These are phyloP conservation scores for Fusarium sarcochroum DNA, from an alignment of 2,329 filamentous ascomycete genomes.

Conservation along the genomic window DNA sequence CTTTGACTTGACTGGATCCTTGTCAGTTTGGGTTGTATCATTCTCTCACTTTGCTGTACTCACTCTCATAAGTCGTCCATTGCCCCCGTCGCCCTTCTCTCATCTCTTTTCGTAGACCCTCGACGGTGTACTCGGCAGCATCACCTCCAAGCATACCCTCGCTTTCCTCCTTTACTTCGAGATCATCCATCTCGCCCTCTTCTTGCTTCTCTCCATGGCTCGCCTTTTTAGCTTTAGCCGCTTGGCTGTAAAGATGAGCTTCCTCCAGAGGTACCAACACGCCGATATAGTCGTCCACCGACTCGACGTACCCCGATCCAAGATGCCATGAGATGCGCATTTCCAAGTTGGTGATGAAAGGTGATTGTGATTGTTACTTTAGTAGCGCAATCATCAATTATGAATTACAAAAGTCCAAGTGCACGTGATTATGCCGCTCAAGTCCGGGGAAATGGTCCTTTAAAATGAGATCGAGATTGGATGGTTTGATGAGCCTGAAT, in stretches of 20 bases:
- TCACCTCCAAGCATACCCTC: slow-evolving; percentile 68
- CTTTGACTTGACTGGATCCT: slow-evolving; percentile 74
- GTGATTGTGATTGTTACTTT: slow-evolving; percentile 16
- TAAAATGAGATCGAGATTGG: slow-evolving; percentile 6
- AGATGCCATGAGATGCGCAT: slow-evolving; percentile 53
- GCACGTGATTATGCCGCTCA: slow-evolving; percentile 15
- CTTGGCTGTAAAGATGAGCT: slow-evolving; percentile 69
- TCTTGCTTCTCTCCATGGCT: slow-evolving; percentile 59
- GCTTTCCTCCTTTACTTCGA: slow-evolving; percentile 56
- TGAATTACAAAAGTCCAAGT: neutral
- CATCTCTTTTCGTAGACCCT: slow-evolving; percentile 77
- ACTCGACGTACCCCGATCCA: slow-evolving; percentile 57
- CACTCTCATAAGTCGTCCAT: slow-evolving; percentile 82
- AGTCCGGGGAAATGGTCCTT: slow-evolving; percentile 9
- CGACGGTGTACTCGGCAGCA: slow-evolving; percentile 74
- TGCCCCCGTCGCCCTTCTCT: slow-evolving; percentile 70
- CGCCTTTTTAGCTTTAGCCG: slow-evolving; percentile 61
- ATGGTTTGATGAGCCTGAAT: slow-evolving; percentile 7
- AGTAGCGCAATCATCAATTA: slow-evolving; percentile 11
- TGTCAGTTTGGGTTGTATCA: slow-evolving; percentile 24
- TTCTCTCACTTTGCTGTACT: slow-evolving; percentile 49
- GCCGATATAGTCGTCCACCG: slow-evolving; percentile 64
- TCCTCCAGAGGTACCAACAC: slow-evolving; percentile 68
- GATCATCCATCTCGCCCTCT: slow-evolving; percentile 58
- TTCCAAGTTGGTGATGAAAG: slow-evolving; percentile 7